Base-by-base conservation (phyloP, 345 rosid genomes). In the Excoecaria cochinchinensis region DNA sequence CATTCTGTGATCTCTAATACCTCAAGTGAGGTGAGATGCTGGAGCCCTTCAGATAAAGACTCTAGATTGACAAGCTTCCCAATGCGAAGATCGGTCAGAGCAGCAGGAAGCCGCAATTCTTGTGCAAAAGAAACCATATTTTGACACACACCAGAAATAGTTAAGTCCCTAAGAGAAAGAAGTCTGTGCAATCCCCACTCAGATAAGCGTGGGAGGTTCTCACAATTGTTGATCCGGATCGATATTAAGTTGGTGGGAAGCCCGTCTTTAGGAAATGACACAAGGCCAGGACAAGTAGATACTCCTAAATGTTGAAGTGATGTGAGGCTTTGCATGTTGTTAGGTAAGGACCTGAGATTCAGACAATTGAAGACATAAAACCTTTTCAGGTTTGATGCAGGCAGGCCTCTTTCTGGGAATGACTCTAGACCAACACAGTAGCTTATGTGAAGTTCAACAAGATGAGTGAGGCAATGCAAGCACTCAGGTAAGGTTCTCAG, bases 41-140 rank as follows among this genome's bases (percentile, higher is more conserved):
- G 69, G 48, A 73, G 58, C 25, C 47, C 24, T 11, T 8, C 51
- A 15, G 76, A 73, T 73, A 73, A 47, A n/a, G 59, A 61, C 65
- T 73, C 38, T 21, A 73, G 69, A 46, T 73, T 50, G 11, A 31
- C 10, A 42, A 73, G 31, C 19, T n/a, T 62, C 19, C 25, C 21
- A 16, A 60, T 17, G 11, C 39, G 25, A 10, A 62, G 21, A 22
- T 25, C 1, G 4, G 46, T 47, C 1, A 61, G 42, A n/a, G 69
- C 8, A 5, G 59, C 53, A 17, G 57, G 63, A 50, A 57, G 60
- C 24, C 51, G 15, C 13, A 19, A 25, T 1, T 60, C 65, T 39
- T 57, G 64, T 57, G 65, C 65, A 12, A 71, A n/a, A 12, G 74
- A 71, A n/a, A 40, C 64, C 64, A 57, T 16, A 40, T 56, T 10